These are phyloP conservation scores for Skeletonema potamos DNA, from an alignment of 108 stramenopile species.

Conservation along the genomic window DNA sequence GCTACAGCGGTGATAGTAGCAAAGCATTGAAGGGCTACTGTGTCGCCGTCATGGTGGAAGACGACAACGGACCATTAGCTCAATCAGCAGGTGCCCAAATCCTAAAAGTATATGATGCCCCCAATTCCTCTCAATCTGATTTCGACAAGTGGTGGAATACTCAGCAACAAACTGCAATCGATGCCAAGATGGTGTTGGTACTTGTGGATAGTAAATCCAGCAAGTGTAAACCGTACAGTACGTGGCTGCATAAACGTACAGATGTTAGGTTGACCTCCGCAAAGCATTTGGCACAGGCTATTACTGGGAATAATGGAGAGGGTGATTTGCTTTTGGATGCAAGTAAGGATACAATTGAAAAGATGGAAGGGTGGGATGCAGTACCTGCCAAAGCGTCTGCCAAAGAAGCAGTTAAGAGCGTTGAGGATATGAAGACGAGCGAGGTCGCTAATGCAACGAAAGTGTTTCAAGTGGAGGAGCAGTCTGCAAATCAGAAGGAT, in stretches of 20 bases:
- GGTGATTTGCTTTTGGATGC: conserved; percentile 35
- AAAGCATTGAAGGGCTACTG: conserved; percentile 32
- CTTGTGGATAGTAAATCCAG: conserved; percentile 35
- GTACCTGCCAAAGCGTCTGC: not conserved
- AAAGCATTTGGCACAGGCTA: conserved; percentile 51
- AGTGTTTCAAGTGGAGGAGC: not conserved
- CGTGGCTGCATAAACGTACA: conserved; percentile 15
- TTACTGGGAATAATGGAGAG: conserved; percentile 34
- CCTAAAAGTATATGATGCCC: conserved; percentile 19
- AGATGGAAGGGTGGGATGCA: conserved; percentile 14
- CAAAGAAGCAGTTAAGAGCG: not conserved
- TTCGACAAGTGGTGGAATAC: conserved; percentile 38
- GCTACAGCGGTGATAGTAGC: conserved; percentile 7
- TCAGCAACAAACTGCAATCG: conserved; percentile 4
- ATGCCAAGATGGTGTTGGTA: conserved; percentile 31
- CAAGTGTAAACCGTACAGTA: conserved; percentile 1
- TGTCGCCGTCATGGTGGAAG: conserved; percentile 37
- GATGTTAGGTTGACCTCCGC: conserved; percentile 35
- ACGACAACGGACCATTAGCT: conserved; percentile 40
- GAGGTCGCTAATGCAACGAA: not conserved
- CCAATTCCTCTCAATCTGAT: conserved; percentile 2
- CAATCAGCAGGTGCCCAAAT: conserved; percentile 44
- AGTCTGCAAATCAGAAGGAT: not conserved
- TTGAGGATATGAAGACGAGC: not conserved
- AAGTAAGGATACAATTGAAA: conserved; percentile 29